Base-by-base conservation (phyloP, 164 flowering plant genomes). In the Liquidambar formosana region DNA sequence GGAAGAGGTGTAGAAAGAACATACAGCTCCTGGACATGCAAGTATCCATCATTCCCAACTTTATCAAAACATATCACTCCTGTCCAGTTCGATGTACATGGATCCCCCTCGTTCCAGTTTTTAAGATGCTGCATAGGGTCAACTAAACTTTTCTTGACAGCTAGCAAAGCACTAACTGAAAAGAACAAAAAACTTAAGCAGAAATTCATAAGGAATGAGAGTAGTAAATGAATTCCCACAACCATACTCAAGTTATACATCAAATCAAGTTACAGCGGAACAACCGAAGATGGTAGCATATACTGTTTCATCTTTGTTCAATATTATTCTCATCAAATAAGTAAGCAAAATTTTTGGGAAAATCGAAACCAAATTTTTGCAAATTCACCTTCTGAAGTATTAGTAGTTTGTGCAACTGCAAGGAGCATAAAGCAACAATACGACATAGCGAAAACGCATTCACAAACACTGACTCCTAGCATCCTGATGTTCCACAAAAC, bases 11-110 rank as follows among this genome's bases (percentile, higher is more conserved):
- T 27, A 49, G 41, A 69, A 25, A 46, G 44, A 51, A 49, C 89
- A 51, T 90, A 90, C 97, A 93, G 71, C 67, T 84, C 86, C 16
- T 16, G 61, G 60, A 91, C 83, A 67, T 89, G 98, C 58, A 84
- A 75, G 70, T 89, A 84, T 16, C 83, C 93, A 75, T 91, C 94
- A 61, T 49, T 49, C 16, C n/a, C 33, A 46, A 66, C 18, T n/a
- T 57, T 26, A 63, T 78, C 65, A 67, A 33, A 70, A 80, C 98
- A 93, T 4, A 76, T 1, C 46, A 93, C 82, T 56, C 95, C 97
- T 0, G 79, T 87, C 98, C 98, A 93, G 57, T 89, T 83, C 26
- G 87, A 74, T n/a, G 63, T 63, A 70, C 98, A 93, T 22, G 98
- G 98, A 81, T 93, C 97, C 2, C 86, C 84, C 56, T 76, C 70